These are phyloP conservation scores for Nitzschia putrida DNA, from an alignment of 108 stramenopile genomes.

Conservation along the genomic window DNA sequence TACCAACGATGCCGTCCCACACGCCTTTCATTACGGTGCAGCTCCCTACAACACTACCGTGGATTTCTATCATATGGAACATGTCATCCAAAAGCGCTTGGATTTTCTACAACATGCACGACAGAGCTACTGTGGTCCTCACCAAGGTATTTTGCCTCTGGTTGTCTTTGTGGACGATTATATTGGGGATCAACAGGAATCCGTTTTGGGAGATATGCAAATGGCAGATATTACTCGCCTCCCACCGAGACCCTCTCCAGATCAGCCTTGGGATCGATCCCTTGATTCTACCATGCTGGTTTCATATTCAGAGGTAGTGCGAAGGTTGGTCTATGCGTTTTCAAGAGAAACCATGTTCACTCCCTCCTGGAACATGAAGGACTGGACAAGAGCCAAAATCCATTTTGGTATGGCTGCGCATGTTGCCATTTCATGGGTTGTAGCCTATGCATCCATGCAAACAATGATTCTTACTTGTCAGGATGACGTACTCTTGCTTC, in stretches of 20 bases:
- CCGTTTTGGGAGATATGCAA: slow-evolving; percentile 27
- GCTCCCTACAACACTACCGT: slow-evolving; percentile 6
- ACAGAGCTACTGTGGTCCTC: neutral
- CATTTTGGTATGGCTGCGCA: slow-evolving; percentile 38
- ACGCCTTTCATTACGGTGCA: slow-evolving; percentile 37
- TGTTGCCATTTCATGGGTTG: slow-evolving; percentile 17
- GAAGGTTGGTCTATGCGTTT: slow-evolving; percentile 50
- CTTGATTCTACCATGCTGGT: slow-evolving; percentile 26
- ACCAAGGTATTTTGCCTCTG: slow-evolving; percentile 34
- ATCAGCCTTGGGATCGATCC: neutral
- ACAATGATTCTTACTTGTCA: slow-evolving; percentile 21
- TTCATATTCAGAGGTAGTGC: slow-evolving; percentile 48
- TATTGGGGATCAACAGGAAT: slow-evolving; percentile 57
- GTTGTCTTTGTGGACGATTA: slow-evolving; percentile 64
- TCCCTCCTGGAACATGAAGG: slow-evolving; percentile 31
- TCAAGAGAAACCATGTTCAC: slow-evolving; percentile 55
- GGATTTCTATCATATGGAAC: neutral
- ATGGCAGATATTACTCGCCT: neutral
- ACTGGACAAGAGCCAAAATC: neutral
- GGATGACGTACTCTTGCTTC: neutral
- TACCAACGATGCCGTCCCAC: slow-evolving; percentile 46
- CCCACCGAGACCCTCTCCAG: neutral
- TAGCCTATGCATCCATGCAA: slow-evolving; percentile 25
- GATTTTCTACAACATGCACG: neutral
- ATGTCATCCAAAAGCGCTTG: neutral